These are phyloP conservation scores for Neobulgaria alba DNA, from an alignment of 2,329 filamentous ascomycete species.

Conservation along the genomic window DNA sequence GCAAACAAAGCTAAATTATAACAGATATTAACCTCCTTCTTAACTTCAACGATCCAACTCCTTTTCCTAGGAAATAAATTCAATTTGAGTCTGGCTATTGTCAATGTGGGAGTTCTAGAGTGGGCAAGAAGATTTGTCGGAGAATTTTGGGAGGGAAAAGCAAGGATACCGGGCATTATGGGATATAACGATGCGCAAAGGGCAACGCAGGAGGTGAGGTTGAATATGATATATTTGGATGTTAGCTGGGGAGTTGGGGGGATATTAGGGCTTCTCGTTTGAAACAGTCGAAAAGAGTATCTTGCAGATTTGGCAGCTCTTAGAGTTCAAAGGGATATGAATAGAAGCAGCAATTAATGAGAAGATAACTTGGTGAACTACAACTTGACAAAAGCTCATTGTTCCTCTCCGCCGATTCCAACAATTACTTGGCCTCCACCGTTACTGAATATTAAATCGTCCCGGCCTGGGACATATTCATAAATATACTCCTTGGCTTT, in stretches of 20 bases:
- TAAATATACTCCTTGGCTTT: not conserved
- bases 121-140: conserved; percentile 15
- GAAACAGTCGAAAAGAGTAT: too few relatives aligned
- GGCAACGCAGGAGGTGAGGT: conserved; percentile 17
- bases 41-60: conserved; percentile 7
- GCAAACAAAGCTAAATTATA: not conserved
- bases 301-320: too few relatives aligned
- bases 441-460: not conserved
- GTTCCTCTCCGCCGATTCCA: too few relatives aligned
- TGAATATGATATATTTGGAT: conserved; percentile 19
- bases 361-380: too few relatives aligned
- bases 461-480: not conserved
- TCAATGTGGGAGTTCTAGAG: conserved; percentile 16
- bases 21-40: conserved; percentile 13
- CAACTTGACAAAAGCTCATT: too few relatives aligned
- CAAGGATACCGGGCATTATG: conserved; percentile 15
- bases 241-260: conserved; percentile 14
- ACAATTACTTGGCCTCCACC: too few relatives aligned
- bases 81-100: conserved; percentile 1
- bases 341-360: too few relatives aligned
- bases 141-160: conserved; percentile 17
- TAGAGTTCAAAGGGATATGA: too few relatives aligned
- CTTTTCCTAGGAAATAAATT: not conserved
- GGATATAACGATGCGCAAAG: conserved; percentile 21
- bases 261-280: conserved; percentile 2